Conservation (phyloP, 2,329 filamentous ascomycete genomes). For the Hymenoscyphus linearis region DNA sequence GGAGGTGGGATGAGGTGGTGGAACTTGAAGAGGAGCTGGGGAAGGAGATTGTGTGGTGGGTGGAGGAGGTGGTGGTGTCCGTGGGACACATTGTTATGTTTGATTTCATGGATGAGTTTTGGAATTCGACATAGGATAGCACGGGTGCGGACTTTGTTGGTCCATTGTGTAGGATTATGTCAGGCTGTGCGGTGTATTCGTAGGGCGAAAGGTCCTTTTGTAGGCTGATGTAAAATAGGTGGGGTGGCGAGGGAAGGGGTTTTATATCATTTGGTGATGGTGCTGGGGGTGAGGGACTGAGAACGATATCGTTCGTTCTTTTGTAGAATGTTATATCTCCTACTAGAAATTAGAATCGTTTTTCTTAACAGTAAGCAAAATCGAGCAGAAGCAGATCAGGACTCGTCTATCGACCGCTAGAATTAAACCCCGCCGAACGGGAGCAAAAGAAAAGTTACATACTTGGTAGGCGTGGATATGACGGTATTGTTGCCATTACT, state of each 20-base stretch:
- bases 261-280: constrained; percentile 21
- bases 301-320: constrained; percentile 20
- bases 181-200: constrained; percentile 17
- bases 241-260: constrained; percentile 22
- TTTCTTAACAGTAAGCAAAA: not conserved
- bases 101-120: constrained; percentile 20
- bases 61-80: constrained; percentile 9
- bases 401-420: not conserved
- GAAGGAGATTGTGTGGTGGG: constrained; percentile 10
- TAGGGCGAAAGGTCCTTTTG: constrained; percentile 17
- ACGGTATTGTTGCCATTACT: constrained; percentile 1
- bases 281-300: constrained; percentile 22
- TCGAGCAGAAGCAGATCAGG: not conserved
- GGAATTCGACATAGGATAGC: constrained; percentile 25
- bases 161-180: constrained; percentile 24
- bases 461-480: constrained; percentile 21
- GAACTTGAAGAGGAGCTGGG: not conserved
- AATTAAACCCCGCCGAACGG: not conserved
- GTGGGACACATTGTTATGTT: constrained; percentile 26
- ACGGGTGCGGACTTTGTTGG: constrained; percentile 19
- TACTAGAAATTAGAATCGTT: not conserved
- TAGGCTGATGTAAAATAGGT: constrained; percentile 25
- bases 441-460: not conserved
- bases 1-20: constrained; percentile 4
- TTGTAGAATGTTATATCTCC: constrained; percentile 25